phyloP scores from a whole-genome alignment of 495 filamentous ascomycete genomes.

The Lophium mytilinum region DNA sequence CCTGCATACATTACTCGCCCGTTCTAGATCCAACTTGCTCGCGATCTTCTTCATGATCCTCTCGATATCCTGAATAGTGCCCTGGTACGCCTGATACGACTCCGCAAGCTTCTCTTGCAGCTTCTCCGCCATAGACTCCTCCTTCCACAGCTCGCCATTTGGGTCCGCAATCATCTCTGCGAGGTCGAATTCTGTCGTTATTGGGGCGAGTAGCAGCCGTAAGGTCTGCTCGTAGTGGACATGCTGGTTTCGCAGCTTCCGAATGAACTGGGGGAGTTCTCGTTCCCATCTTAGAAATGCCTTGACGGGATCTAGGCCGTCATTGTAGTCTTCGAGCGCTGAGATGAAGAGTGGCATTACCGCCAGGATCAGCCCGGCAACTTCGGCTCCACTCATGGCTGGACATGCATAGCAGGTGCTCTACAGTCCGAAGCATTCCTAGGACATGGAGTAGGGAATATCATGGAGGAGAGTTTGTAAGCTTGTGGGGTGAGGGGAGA shows the following conservation, averaged over 20 bases:
- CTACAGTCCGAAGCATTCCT: not conserved
- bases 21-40: conserved; percentile 20
- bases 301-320: conserved; percentile 23
- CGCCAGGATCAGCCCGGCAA: conserved; percentile 14
- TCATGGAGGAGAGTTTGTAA: too few species aligned
- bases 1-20: conserved; percentile 13
- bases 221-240: conserved; percentile 23
- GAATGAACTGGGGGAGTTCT: conserved; percentile 16
- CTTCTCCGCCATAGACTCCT: conserved; percentile 10
- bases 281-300: conserved; percentile 21
- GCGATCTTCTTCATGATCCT: conserved; percentile 24
- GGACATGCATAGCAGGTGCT: not conserved
- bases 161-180: conserved; percentile 22
- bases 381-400: conserved; percentile 18
- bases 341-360: conserved; percentile 15
- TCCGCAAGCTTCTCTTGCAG: conserved; percentile 20
- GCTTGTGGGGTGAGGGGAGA: too few species aligned
- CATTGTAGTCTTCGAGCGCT: conserved; percentile 15
- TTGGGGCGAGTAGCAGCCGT: conserved; percentile 21
- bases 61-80: conserved; percentile 21
- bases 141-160: conserved; percentile 19
- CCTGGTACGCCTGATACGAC: conserved; percentile 22
- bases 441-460: too few species aligned
- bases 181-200: conserved; percentile 24
- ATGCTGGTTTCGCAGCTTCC: conserved; percentile 24